Evolutionary conservation across 1,284 basidiomycete genomes (phyloP), one percentile per base, ranked within the genome.

Genomic region (Mycena citricolor): DNA sequence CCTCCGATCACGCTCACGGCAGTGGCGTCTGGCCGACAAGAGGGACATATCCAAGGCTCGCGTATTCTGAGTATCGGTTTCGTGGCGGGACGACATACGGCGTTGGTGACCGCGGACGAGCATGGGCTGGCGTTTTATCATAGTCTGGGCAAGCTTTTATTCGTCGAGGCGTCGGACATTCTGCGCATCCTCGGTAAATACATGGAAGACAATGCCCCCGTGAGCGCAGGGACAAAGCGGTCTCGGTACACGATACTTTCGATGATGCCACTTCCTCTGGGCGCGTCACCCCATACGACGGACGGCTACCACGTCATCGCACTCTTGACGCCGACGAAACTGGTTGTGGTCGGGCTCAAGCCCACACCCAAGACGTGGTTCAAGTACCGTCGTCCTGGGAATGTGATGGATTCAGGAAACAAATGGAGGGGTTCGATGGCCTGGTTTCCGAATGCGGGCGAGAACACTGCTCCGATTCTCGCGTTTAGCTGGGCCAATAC

Each of bases 311-410:
- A 88, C 36, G 72, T 98, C 24, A 76, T 93, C 22, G 94, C 94
- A 0, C 67, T 99, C 36, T 74, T 99, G 29, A 97, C 95, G 0
- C 83, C 90, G 0, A 77, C 83, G 19, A 99, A 99, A 61, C 69
- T 99, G 12, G 90, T 99, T 4, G 77, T 99, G 28, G 91, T 98
- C 3, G 94, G 93, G 2, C 65, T 99, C 53, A 94, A 93, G 59
- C 97, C 97, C 1, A 77, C 81, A 0, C 89, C 97, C 3, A 83
- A 90, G 57, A 99, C 95, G 0, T 98, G 94, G 93, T 90, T 90
- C 60, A 83, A 93, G 54, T 79, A 77, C 42, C 71, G 85, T 52
- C 78, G 90, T n/a, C 71, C 77, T 17, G 55, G 62, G 6, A 70
- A 74, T 22, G 76, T 75, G 39, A 71, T 69, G 13, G 64, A 61